A percentile compares a stretch with the other conserved stretches of the same genome.
Evolutionary conservation across 345 rosid genomes (phyloP).

Genomic region (Reutealis trisperma): DNA sequence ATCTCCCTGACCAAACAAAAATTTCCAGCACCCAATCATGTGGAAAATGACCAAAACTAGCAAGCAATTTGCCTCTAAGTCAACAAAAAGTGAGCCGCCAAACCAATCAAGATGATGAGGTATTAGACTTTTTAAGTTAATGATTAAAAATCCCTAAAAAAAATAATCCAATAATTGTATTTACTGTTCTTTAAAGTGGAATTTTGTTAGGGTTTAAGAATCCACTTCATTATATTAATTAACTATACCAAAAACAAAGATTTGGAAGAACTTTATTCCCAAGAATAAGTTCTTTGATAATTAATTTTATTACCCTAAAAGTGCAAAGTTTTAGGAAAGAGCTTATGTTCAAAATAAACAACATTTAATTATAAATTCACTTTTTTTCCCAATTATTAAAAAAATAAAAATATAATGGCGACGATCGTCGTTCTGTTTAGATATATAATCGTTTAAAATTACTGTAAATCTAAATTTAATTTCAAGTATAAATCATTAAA

Average conservation of each 20-base stretch:
- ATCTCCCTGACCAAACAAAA: no score
- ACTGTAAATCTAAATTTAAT: no score
- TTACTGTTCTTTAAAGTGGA: background rate
- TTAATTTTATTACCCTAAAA: background rate
- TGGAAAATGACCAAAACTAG: background rate
- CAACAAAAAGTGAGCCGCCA: background rate
- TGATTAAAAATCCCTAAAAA: background rate
- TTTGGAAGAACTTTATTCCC: background rate
- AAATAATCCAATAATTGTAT: background rate
- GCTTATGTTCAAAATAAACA: no score
- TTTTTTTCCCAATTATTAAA: background rate
- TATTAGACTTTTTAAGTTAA: background rate
- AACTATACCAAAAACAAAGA: background rate
- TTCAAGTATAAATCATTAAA: no score
- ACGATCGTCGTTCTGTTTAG: no score
- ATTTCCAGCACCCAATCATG: background rate
- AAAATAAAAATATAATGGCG: background rate
- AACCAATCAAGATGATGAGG: background rate
- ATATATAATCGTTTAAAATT: no score
- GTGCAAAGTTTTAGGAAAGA: background rate
- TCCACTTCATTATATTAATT: background rate
- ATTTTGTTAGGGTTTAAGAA: background rate
- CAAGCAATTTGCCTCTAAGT: background rate
- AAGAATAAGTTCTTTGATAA: background rate
- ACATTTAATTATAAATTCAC: no score